These are phyloP conservation scores for Chaetomium fimeti DNA, from an alignment of 495 filamentous ascomycete genomes.

Conservation along the genomic window DNA sequence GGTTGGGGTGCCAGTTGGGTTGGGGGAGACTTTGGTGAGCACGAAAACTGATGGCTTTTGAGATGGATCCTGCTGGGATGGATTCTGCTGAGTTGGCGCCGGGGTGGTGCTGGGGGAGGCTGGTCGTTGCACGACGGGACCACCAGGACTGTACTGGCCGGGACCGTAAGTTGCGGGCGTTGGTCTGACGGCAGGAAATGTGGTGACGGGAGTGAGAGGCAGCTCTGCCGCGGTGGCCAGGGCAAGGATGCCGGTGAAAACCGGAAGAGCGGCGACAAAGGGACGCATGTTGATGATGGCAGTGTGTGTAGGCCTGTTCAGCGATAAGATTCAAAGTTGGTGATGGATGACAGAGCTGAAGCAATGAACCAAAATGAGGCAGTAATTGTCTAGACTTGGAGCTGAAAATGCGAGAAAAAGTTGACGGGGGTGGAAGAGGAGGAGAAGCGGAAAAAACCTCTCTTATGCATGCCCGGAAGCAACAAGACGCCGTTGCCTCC, in stretches of 20 bases:
- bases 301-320: neutral
- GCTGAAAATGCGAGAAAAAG: constrained; percentile 15
- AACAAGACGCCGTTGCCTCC: neutral
- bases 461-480: neutral
- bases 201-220: constrained; percentile 12
- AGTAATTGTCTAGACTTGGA: neutral
- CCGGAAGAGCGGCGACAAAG: constrained; percentile 3
- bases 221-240: constrained; percentile 1
- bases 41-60: neutral
- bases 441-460: neutral
- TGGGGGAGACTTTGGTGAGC: constrained; percentile 5
- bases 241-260: constrained; percentile 14
- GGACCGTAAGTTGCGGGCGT: neutral
- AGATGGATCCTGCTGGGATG: too few relatives aligned
- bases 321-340: neutral
- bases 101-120: neutral
- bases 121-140: neutral
- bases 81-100: neutral
- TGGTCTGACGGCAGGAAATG: neutral
- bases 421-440: constrained; percentile 2
- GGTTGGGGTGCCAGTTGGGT: constrained; percentile 1
- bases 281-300: constrained; percentile 15
- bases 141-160: neutral
- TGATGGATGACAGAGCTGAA: constrained; percentile 3
- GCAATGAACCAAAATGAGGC: constrained; percentile 7